Evolutionary conservation across 768 basidiomycete genomes (phyloP), one percentile per base, ranked within the genome.

Genomic region (Tricholoma furcatifolium): DNA sequence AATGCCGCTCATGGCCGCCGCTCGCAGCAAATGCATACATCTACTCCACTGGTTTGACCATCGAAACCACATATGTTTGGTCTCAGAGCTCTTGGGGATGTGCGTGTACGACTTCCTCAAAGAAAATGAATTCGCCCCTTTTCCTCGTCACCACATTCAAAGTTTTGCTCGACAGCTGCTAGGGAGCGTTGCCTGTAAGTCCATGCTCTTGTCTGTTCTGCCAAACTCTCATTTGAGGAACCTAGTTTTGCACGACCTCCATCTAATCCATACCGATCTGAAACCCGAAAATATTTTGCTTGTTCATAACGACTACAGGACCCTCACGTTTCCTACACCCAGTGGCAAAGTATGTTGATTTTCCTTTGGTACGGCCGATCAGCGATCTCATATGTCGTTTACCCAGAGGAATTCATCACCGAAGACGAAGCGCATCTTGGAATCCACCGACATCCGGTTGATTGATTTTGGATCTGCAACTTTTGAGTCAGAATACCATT

Each of bases 391-490:
- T 14, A 20, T 32, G 12, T 27, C 6, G 10, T 6, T 43, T 47
- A 40, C 44, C 20, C 60, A 90, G 88, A 83, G 87, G 32, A 83
- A 80, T 57, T 78, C 82, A 31, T 80, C 80, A 47, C 73, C 86
- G 21, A 84, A 85, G 64, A 72, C 79, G 14, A 93, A 93, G 68
- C 81, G 86, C 54, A 82, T 97, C 55, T 76, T 99, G 53, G 77
- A 83, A 50, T 88, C 87, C 39, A 96, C 93, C 3, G 91, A 93
- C 44, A 98, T 99, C 58, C 91, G 89, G 36, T 77, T 99, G 39
- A 99, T 98, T 67, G 97, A 99, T 70, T 99, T 99, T 70, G 97
- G 97, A 50, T 96, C 93, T 36, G 97, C 97, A 2, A 99, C 97
- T 2, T 98, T 98, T 62, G 91, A 98, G 65, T 83, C 91, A 62